A percentile compares a stretch with the other conserved stretches of the same genome.
These are phyloP conservation scores for Solioccasus polychromus DNA, from an alignment of 768 basidiomycete genomes.

Conservation along the genomic window DNA sequence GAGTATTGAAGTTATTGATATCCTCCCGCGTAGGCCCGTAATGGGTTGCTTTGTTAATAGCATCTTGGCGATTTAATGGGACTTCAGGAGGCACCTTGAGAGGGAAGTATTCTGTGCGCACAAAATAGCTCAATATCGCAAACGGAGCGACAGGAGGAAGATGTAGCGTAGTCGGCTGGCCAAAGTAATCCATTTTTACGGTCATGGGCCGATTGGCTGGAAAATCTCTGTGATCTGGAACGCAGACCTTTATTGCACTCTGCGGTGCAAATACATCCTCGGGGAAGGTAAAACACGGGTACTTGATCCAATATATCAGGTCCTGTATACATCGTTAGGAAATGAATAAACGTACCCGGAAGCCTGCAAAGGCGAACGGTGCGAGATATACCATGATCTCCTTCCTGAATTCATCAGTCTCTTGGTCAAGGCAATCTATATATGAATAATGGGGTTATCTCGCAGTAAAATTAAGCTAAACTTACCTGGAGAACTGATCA, in stretches of 20 bases:
- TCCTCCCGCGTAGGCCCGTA: slow-evolving; percentile 48
- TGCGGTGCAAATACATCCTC: slow-evolving; percentile 31
- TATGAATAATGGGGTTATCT: not conserved
- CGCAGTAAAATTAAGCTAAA: not conserved
- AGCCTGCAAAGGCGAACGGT: slow-evolving; percentile 50
- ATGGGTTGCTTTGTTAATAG: slow-evolving; percentile 24
- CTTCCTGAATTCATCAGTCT: slow-evolving; percentile 31
- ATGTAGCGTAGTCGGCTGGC: slow-evolving; percentile 30
- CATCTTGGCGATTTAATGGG: slow-evolving; percentile 35
- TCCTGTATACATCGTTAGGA: not conserved
- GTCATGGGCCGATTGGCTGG: slow-evolving; percentile 30
- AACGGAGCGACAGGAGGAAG: slow-evolving; percentile 45
- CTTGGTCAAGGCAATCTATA: slow-evolving; percentile 27
- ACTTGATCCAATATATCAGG: slow-evolving; percentile 17
- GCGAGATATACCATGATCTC: slow-evolving; percentile 37
- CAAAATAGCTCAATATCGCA: slow-evolving; percentile 48
- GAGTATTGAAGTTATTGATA: slow-evolving; percentile 39
- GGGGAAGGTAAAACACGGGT: slow-evolving; percentile 40
- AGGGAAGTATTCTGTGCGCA: slow-evolving; percentile 35
- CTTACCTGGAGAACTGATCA: slow-evolving; percentile 35
- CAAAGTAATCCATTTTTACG: slow-evolving; percentile 43
- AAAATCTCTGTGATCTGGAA: slow-evolving; percentile 26
- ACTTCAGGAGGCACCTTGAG: slow-evolving; percentile 41
- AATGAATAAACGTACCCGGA: slow-evolving; percentile 39
- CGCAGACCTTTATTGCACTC: slow-evolving; percentile 9